A percentile compares a stretch with the other conserved stretches of the same genome.
phyloP scores from a whole-genome alignment of 78 protist genomes.

The Speleostelium caveatum region DNA sequence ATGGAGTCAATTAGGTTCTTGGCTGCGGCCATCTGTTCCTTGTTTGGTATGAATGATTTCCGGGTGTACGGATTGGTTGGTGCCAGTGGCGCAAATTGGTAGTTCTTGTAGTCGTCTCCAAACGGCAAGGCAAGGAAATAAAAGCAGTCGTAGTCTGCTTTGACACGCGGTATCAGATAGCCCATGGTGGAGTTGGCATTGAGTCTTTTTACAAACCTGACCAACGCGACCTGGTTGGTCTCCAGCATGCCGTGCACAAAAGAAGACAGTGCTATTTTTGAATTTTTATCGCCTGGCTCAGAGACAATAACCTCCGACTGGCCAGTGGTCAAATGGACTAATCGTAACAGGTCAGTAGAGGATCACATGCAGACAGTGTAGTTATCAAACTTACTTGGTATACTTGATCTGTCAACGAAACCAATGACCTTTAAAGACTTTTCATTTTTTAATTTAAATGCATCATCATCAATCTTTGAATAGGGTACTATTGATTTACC shows the following conservation, averaged over 20 bases:
- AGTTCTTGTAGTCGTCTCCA: slow-evolving; percentile 68
- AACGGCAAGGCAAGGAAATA: slow-evolving; percentile 62
- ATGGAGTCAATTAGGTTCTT: slow-evolving; percentile 51
- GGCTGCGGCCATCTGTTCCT: slow-evolving; percentile 57
- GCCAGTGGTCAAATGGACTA: too few species aligned
- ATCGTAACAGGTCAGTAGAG: too few species aligned
- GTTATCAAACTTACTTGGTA: slow-evolving; percentile 40
- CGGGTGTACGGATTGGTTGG: slow-evolving; percentile 32
- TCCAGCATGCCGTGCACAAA: slow-evolving; percentile 74
- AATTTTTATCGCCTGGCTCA: slow-evolving; percentile 52
- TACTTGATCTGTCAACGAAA: neutral
- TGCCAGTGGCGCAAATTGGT: slow-evolving; percentile 65
- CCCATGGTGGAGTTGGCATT: slow-evolving; percentile 50
- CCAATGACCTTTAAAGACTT: slow-evolving; percentile 71
- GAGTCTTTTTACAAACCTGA: slow-evolving; percentile 70
- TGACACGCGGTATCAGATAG: slow-evolving; percentile 42
- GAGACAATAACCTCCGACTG: slow-evolving; percentile 59
- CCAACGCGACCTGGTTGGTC: slow-evolving; percentile 60
- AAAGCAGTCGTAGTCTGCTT: slow-evolving; percentile 56
- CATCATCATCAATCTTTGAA: slow-evolving; percentile 80
- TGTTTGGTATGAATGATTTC: slow-evolving; percentile 23
- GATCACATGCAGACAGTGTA: too few species aligned
- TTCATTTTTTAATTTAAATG: slow-evolving; percentile 36
- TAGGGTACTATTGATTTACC: slow-evolving; percentile 84
- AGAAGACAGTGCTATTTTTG: slow-evolving; percentile 55